Evolutionary conservation across 805 yeast genomes (phyloP), one percentile per base, ranked within the genome.

Genomic region (Candida tallmaniae): DNA sequence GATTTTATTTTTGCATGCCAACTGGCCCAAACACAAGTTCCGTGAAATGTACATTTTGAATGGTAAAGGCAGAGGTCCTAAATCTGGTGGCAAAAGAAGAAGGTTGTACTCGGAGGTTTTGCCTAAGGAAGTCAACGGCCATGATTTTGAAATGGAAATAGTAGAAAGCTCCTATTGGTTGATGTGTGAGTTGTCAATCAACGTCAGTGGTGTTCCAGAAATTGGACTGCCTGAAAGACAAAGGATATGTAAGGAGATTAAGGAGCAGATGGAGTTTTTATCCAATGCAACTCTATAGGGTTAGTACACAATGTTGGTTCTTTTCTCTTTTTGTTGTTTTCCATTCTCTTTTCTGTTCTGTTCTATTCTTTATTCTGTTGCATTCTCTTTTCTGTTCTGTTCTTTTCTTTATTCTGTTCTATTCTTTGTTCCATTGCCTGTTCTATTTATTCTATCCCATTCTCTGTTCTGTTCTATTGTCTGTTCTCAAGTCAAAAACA

Each of bases 1-100:
- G 14, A 42, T 60, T 27, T 46, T 55, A 47, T 58, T 61, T 38
- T 40, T 61, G 32, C 67, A 61, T 42, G 66, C 66, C 32, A 61
- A 61, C 42, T 60, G 66, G 66, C 66, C 65, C 15, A 60, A 60
- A 33, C 54, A 32, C 27, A 42, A 48, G 21, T 27, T 59, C 4
- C 36, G 34, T 6, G 57, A 56, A 27, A 43, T 60, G 49, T 58
- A 58, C 34, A 29, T 52, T 12, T 14, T 21, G 2, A 58, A 57
- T 38, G 41, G 50, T 4, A 22, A 35, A 27, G 60, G 60, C 19
- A 44, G 66, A 32, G 64, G 62, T 5, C 56, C 58, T 9, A 23
- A 21, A 14, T 9, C 16, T 25, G 14, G 10, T 13, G 50, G 46
- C 14, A 10, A 22, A 14, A 42, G 60, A 35, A 48, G 62, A 41